Conservation (phyloP, 768 basidiomycete species). For the Mrakia hoshinonis region DNA sequence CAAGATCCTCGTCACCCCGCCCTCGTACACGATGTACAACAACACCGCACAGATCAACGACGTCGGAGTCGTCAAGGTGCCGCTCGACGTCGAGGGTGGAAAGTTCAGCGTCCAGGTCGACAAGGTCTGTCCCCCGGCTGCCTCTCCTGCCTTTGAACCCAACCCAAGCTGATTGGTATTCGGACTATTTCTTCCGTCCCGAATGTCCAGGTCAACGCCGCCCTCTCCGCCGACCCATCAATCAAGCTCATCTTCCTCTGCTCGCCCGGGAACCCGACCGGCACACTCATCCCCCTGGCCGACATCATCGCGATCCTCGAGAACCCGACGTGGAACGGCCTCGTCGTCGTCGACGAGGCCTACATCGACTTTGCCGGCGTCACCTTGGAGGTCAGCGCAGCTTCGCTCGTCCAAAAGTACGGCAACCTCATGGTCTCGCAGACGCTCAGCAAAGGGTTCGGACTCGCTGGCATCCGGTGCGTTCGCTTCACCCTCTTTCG, state of each 20-base stretch:
- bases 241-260: conserved; percentile 92
- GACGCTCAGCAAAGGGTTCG: conserved; percentile 92
- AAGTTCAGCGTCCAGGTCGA: conserved; percentile 72
- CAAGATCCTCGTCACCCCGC: conserved; percentile 71
- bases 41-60: conserved; percentile 96
- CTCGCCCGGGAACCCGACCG: conserved; percentile 95
- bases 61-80: conserved; percentile 66
- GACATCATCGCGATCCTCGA: conserved; percentile 64
- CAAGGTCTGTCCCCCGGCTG: conserved; percentile 48
- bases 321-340: conserved; percentile 73
- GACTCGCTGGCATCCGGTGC: conserved; percentile 87
- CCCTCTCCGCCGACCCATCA: conserved; percentile 57
- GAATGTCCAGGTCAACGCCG: conserved; percentile 56
- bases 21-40: conserved; percentile 95
- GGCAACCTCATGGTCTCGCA: conserved; percentile 90
- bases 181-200: no score
- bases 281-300: conserved; percentile 67
- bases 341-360: conserved; percentile 91
- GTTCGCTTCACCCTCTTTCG: conserved; percentile 32
- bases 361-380: conserved; percentile 84
- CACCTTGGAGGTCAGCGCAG: conserved; percentile 49
- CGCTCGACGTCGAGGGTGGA: conserved; percentile 70
- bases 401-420: conserved; percentile 59
- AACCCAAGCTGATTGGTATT: background rate
- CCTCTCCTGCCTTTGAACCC: background rate